A percentile compares a stretch with the other conserved stretches of the same genome.
These are phyloP conservation scores for Psilocybe tampanensis DNA, from an alignment of 768 basidiomycete species.

Conservation along the genomic window DNA sequence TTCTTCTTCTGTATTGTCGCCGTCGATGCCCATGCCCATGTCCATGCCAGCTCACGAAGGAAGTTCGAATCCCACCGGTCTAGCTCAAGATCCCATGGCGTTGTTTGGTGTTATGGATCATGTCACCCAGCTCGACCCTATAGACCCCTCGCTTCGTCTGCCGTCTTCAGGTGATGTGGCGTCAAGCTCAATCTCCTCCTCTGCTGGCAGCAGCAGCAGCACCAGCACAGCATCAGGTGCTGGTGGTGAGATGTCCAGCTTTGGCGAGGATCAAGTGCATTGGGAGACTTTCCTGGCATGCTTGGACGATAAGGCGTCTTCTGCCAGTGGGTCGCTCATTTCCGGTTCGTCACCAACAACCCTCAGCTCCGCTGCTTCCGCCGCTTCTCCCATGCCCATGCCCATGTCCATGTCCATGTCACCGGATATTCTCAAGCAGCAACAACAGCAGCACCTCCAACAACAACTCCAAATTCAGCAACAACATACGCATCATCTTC, in stretches of 20 bases:
- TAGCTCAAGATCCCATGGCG: background rate
- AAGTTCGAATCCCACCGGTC: background rate
- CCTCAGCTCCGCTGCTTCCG: background rate
- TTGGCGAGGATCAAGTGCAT: background rate
- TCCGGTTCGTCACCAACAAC: too few species aligned
- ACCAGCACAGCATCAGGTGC: background rate
- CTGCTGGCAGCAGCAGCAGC: background rate
- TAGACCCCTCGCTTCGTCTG: background rate
- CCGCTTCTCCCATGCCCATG: background rate
- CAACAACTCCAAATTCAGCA: conserved; percentile 8
- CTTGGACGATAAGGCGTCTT: conserved; percentile 3
- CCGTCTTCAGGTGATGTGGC: background rate
- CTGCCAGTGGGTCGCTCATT: too few species aligned
- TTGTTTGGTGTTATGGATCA: background rate
- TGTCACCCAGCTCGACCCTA: background rate
- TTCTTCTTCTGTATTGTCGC: background rate
- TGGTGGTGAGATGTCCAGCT: background rate
- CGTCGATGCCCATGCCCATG: background rate
- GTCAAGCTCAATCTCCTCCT: background rate
- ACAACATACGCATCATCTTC: background rate
- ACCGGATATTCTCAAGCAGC: conserved; percentile 1
- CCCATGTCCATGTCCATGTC: background rate
- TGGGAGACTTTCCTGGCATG: conserved; percentile 15
- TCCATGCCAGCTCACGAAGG: too few species aligned
- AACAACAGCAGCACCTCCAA: conserved; percentile 2